Conservation (phyloP, 345 rosid genomes). For the Lepidium didymum region DNA sequence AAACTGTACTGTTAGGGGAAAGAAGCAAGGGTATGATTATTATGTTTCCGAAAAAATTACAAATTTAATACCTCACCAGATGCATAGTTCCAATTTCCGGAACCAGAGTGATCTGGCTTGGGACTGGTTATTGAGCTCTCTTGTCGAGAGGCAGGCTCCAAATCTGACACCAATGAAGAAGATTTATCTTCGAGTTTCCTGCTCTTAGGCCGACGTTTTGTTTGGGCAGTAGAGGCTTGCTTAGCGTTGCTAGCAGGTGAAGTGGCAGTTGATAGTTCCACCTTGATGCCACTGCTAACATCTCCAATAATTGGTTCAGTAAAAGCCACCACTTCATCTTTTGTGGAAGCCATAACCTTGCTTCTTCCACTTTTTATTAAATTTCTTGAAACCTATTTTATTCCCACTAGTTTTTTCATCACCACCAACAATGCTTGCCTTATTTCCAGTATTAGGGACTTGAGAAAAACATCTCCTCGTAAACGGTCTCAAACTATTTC, state of each 20-base stretch:
- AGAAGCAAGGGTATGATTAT: constrained; percentile 7
- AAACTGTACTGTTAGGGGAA: constrained; percentile 29
- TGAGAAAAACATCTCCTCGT: constrained; percentile 38
- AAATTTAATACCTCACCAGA: constrained; percentile 40
- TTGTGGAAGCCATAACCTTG: constrained; percentile 30
- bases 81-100: constrained; percentile 18
- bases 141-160: constrained; percentile 18
- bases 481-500: constrained; percentile 9
- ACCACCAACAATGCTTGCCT: constrained; percentile 7
- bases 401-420: constrained; percentile 15
- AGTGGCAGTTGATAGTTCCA: constrained; percentile 22
- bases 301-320: constrained; percentile 25
- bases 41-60: neutral
- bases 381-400: constrained; percentile 13
- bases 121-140: constrained; percentile 18
- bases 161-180: constrained; percentile 27
- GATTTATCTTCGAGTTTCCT: constrained; percentile 34
- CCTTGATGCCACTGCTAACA: constrained; percentile 13
- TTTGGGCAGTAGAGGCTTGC: constrained; percentile 25
- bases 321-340: constrained; percentile 20
- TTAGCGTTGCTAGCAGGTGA: constrained; percentile 20
- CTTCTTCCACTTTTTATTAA: constrained; percentile 31
- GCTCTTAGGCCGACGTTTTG: constrained; percentile 36
- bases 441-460: constrained; percentile 14
- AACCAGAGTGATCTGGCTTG: constrained; percentile 9